Evolutionary conservation across 345 rosid genomes (phyloP).

Genomic region (Eucalyptus dawsonii): DNA sequence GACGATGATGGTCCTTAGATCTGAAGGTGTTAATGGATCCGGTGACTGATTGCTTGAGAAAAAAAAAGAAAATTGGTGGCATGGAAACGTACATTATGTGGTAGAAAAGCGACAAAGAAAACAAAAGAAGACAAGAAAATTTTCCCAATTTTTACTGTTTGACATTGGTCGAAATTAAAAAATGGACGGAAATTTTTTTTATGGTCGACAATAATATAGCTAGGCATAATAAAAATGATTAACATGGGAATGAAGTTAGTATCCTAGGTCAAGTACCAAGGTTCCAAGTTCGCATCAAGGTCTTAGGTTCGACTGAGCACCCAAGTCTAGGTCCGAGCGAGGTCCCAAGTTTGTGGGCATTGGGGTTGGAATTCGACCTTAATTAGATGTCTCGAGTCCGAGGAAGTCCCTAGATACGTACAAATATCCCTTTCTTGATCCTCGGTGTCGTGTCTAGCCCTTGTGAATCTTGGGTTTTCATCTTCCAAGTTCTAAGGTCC

Average conservation of each 20-base stretch:
- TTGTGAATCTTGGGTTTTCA: not conserved
- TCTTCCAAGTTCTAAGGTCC: not conserved
- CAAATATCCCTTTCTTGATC: not conserved
- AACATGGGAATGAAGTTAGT: too few relatives aligned
- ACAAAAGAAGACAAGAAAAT: not conserved
- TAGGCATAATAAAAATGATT: not conserved
- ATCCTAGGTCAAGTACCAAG: too few relatives aligned
- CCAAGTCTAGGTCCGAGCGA: too few relatives aligned
- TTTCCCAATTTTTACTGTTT: not conserved
- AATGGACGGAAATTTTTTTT: not conserved
- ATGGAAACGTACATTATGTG: not conserved
- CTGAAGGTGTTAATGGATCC: not conserved
- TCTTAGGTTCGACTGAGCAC: too few relatives aligned
- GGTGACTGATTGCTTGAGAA: not conserved
- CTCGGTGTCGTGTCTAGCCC: not conserved
- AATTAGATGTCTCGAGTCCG: not conserved
- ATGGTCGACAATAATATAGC: not conserved
- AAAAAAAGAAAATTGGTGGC: not conserved
- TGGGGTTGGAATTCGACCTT: too few relatives aligned
- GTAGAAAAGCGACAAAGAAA: not conserved
- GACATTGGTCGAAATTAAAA: not conserved
- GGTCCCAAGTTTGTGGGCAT: too few relatives aligned
- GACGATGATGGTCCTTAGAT: not conserved
- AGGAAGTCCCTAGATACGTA: not conserved
- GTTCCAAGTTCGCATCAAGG: too few relatives aligned